Evolutionary conservation across 2,329 filamentous ascomycete genomes (phyloP), one percentile per base, ranked within the genome.

Genomic region (Penicillium sp.): DNA sequence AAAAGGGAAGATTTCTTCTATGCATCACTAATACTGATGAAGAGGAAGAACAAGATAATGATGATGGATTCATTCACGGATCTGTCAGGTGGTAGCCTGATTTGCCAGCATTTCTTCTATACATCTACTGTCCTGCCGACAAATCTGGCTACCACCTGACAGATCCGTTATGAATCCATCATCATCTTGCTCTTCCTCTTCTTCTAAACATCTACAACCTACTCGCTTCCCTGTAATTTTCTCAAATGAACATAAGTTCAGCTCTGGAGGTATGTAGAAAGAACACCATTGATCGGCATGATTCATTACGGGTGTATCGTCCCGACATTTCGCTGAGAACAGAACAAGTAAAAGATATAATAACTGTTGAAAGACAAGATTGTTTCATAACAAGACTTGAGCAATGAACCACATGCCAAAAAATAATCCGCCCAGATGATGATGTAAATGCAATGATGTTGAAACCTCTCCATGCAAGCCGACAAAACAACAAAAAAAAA

Each of bases 291-390:
- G 61, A 44, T 26, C 44, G 12, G 28, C 53, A 33, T 67, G 57
- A 68, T 61, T 61, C 68, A 63, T 68, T 58, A 63, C 61, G 58
- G 58, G 65, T 62, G 62, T 70, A 69, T 65, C 56, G 55, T 61
- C 61, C 63, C 62, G 47, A 58, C 26, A 50, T 59, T 50, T 68
- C 60, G 68, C 59, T 65, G 63, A 68, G 62, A 60, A 45, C 7
- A 58, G 37, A 38, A 13, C 26, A 35, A 15, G 28, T 19, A 53
- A 38, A 35, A 26, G 37, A 35, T 35, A n/a, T 33, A 24, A n/a
- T 33, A 35, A 13, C n/a, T 51, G 24, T 30, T 30, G 38, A 44
- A 15, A 37, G 22, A 44, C n/a, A n/a, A 45, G 26, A 33, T n/a
- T 2, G 24, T 38, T 47, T 50, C 19, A 56, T 62, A 59, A 37